These are phyloP conservation scores for Colletotrichum tanaceti DNA, from an alignment of 2,329 filamentous ascomycete species.

Conservation along the genomic window DNA sequence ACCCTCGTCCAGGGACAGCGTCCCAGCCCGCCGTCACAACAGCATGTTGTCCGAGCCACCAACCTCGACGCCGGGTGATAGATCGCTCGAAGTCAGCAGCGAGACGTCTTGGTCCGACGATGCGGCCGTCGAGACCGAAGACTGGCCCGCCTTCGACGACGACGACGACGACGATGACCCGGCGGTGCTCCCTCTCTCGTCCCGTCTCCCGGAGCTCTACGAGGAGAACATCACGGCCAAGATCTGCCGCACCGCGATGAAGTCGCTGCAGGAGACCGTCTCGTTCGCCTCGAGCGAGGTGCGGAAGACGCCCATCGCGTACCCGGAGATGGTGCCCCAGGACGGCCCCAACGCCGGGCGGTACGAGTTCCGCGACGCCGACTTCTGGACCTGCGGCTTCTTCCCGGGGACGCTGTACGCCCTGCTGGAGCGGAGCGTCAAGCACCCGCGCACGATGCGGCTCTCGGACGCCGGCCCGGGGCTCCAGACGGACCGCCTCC, in stretches of 20 bases:
- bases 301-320: slow-evolving; percentile 39
- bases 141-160: background rate
- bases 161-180: no score
- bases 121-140: background rate
- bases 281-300: background rate
- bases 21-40: background rate
- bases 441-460: slow-evolving; percentile 46
- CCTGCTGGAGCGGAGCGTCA: slow-evolving; percentile 49
- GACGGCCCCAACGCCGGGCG: slow-evolving; percentile 37
- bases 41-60: slow-evolving; percentile 14
- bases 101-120: slow-evolving; percentile 22
- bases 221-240: slow-evolving; percentile 43
- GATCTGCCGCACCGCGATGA: slow-evolving; percentile 40
- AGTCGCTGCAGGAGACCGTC: slow-evolving; percentile 21
- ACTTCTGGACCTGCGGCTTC: slow-evolving; percentile 54
- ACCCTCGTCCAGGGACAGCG: background rate
- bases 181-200: background rate
- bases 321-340: slow-evolving; percentile 42
- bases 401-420: slow-evolving; percentile 53
- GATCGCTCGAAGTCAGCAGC: slow-evolving; percentile 6
- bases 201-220: slow-evolving; percentile 25
- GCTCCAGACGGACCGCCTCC: slow-evolving; percentile 35
- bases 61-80: background rate
- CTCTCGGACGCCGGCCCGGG: slow-evolving; percentile 6
- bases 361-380: slow-evolving; percentile 38